A percentile compares a stretch with the other conserved stretches of the same genome.
phyloP scores from a whole-genome alignment of 1,284 basidiomycete species.

The Ustilago xerochloae region DNA sequence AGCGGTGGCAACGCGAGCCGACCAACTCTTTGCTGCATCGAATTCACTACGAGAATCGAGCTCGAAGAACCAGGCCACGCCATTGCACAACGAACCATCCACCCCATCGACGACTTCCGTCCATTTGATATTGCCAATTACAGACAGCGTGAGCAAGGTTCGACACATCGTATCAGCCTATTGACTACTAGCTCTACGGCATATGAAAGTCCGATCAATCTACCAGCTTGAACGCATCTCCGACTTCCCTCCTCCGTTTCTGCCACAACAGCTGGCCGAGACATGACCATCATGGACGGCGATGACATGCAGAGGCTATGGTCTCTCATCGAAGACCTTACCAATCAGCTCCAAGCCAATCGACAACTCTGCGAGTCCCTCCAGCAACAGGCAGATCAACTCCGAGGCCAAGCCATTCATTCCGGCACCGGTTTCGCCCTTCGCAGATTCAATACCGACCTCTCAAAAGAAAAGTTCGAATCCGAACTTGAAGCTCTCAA shows the following conservation, averaged over 20 bases:
- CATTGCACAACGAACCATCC: not conserved
- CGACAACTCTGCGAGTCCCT: slow-evolving; percentile 80
- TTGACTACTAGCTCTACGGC: too few species aligned
- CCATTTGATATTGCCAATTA: too few species aligned
- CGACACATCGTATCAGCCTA: too few species aligned
- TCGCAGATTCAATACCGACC: slow-evolving; percentile 90
- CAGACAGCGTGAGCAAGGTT: too few species aligned
- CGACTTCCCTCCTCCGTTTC: not conserved
- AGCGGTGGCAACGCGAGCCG: not conserved
- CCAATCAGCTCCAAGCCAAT: slow-evolving; percentile 82
- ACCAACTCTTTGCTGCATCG: not conserved
- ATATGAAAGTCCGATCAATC: not conserved
- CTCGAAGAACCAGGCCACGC: not conserved
- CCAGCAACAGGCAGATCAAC: slow-evolving; percentile 78
- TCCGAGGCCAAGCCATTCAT: slow-evolving; percentile 79
- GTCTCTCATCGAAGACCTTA: slow-evolving; percentile 65
- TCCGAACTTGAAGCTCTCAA: slow-evolving; percentile 90
- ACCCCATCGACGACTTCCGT: too few species aligned
- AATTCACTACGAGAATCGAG: not conserved
- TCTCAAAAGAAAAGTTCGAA: slow-evolving; percentile 92
- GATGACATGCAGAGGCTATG: slow-evolving; percentile 63
- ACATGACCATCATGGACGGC: slow-evolving; percentile 57
- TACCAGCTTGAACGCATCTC: not conserved
- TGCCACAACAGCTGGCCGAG: not conserved
- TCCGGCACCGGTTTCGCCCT: slow-evolving; percentile 82